Base-by-base conservation (phyloP, 768 basidiomycete genomes). In the Lactifluus pinguis region DNA sequence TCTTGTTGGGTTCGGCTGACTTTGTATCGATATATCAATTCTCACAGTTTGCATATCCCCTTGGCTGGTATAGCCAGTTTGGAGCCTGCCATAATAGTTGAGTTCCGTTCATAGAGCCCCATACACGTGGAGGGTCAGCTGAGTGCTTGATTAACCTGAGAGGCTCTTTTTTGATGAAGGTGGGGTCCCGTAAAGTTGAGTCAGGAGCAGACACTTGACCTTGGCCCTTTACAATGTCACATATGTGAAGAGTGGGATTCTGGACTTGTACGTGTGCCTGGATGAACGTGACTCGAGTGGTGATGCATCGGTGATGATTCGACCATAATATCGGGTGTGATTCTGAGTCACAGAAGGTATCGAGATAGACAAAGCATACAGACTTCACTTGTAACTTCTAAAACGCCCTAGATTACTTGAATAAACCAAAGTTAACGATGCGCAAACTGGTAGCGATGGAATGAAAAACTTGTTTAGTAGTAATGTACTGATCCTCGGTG, bases 391-490 rank as follows among this genome's bases (percentile, higher is more conserved):
- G 15, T 49, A 29, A 25, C 25, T 25, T 25, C 25, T 25, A 25
- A 25, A 29, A 13, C 15, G 8, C 17, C 47, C 14, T 19, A 45
- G 41, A 29, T 80, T 67, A 87, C 52, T 74, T 83, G 71, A 95
- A 95, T 52, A 95, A 76, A 17, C 68, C 76, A 69, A 81, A 88
- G 70, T 94, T 82, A 38, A 79, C 67, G 63, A 95, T 86, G 55
- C 71, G 73, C 52, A 97, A 74, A 48, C 87, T 83, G 61, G 72
- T 72, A 32, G 81, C 79, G 14, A 88, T 77, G 2, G 70, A 63
- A 15, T 79, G 69, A 62, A 91, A 90, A 55, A 82, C 80, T 59
- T 70, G 69, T 60, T 72, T 69, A 41, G 77, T 77, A 14, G 67
- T 69, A 61, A 69, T 68, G 42, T 73, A 68, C 30, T 71, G 72